Evolutionary conservation across 2,329 filamentous ascomycete genomes (phyloP).

Genomic region (Ascomycota sp.): DNA sequence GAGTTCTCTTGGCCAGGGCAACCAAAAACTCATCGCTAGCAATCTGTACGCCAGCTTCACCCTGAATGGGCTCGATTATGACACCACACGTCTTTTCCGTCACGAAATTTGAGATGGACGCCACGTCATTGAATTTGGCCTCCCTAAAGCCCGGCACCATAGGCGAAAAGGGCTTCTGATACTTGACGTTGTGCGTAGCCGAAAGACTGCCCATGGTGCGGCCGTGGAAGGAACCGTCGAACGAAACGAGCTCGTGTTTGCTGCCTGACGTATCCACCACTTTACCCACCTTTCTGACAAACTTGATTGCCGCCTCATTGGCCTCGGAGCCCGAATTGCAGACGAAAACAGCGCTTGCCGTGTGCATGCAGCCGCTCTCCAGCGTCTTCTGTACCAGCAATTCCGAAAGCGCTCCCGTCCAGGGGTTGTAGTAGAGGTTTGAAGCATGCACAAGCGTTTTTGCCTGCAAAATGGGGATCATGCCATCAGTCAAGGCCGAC

Average conservation of each 20-base stretch:
- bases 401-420: constrained; percentile 79
- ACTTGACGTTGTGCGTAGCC: constrained; percentile 96
- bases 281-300: constrained; percentile 80
- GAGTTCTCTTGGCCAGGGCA: constrained; percentile 67
- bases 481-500: neutral
- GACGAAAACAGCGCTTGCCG: constrained; percentile 64
- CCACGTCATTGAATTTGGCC: constrained; percentile 68
- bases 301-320: constrained; percentile 95
- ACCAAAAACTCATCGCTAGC: constrained; percentile 67
- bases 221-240: constrained; percentile 84
- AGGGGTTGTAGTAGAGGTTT: constrained; percentile 93
- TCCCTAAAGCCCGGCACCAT: constrained; percentile 90
- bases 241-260: constrained; percentile 77
- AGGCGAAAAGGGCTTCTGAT: constrained; percentile 82
- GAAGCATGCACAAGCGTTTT: constrained; percentile 74
- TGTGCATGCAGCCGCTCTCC: constrained; percentile 62
- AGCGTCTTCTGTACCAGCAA: constrained; percentile 65
- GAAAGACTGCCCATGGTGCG: constrained; percentile 87
- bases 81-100: constrained; percentile 81
- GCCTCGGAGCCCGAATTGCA: constrained; percentile 95
- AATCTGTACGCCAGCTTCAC: constrained; percentile 79
- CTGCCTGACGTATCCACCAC: constrained; percentile 45
- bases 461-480: constrained; percentile 19
- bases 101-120: constrained; percentile 49
- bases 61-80: constrained; percentile 92